Evolutionary conservation across 306 rosid genomes (phyloP), one percentile per base, ranked within the genome.

Genomic region (Abrus precatorius): DNA sequence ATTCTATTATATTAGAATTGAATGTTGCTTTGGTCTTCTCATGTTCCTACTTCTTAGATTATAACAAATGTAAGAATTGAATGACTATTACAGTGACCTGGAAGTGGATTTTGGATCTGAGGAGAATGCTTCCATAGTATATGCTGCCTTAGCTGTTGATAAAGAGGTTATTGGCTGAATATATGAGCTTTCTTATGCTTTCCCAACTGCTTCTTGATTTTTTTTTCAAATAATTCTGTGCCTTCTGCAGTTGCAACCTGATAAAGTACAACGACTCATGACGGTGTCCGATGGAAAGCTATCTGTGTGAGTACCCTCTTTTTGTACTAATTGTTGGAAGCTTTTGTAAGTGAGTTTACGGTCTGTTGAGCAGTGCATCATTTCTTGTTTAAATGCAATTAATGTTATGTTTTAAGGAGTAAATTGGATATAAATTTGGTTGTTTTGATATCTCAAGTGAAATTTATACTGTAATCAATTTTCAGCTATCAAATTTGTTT

Each of bases 241-340:
- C 75, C 67, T 62, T 72, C 1, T 80, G 79, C 84, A 80, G 84
- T 89, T 95, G 92, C 99, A 93, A 80, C 99, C 98, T 6, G 93
- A 93, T 79, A 95, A 95, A 80, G 97, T 95, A 69, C 91, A 86
- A 85, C 90, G 94, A 77, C 59, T 65, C 72, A 88, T 95, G 94
- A 34, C 82, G 6, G 89, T 87, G 14, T 87, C 97, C 41, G 60
- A 87, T 63, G 94, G 94, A 81, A 93, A 89, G 84, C 92, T 95
- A 82, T 88, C 83, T 1, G 96, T 88, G 84, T 80, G 83, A 93
- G 96, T 80, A 82, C 67, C 13, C 72, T 75, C 20, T 72, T 5
- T 72, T 20, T 14, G 9, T 63, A 38, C 60, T 80, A 32, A 33
- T 69, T 6, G 53, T 32, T 76, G 47, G 30, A n/a, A 27, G n/a